Percentiles rank a stretch among this genome's conserved stretches.
These are phyloP conservation scores for Plasmodium coatneyi DNA, from an alignment of 169 alveolate species.

Conservation along the genomic window DNA sequence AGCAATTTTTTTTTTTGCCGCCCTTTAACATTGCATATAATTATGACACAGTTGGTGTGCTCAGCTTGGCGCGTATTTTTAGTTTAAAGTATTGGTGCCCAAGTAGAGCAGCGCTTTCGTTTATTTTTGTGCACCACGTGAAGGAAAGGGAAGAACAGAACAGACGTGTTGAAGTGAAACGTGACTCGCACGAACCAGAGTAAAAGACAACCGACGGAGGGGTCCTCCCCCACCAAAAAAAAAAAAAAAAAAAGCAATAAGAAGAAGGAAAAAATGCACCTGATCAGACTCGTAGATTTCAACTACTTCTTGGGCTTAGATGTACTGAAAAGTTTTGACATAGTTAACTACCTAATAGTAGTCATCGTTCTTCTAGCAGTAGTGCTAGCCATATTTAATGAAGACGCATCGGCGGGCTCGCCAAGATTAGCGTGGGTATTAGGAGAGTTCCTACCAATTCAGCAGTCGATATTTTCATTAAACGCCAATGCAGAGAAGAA, in stretches of 20 bases:
- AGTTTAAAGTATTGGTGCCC: neutral
- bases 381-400: conserved; percentile 59
- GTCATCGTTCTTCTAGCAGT: conserved; percentile 53
- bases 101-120: neutral
- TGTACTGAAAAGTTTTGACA: conserved; percentile 19
- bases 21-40: neutral
- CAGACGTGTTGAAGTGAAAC: neutral
- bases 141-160: neutral
- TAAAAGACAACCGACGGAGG: neutral
- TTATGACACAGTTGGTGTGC: neutral
- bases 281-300: conserved; percentile 10
- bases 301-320: conserved; percentile 37
- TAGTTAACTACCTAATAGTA: conserved; percentile 62
- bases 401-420: conserved; percentile 74
- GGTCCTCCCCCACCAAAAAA: neutral
- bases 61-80: neutral
- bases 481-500: conserved; percentile 42
- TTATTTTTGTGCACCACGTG: neutral
- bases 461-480: conserved; percentile 49
- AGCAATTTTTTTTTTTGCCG: neutral
- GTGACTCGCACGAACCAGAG: neutral
- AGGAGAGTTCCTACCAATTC: conserved; percentile 75
- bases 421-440: conserved; percentile 73
- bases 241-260: neutral
- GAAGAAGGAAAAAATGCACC: conserved; percentile 3